Percentiles rank a stretch among this genome's conserved stretches.
Evolutionary conservation across 129 eudicot genomes (phyloP).

Genomic region (Flaveria trinervia): DNA sequence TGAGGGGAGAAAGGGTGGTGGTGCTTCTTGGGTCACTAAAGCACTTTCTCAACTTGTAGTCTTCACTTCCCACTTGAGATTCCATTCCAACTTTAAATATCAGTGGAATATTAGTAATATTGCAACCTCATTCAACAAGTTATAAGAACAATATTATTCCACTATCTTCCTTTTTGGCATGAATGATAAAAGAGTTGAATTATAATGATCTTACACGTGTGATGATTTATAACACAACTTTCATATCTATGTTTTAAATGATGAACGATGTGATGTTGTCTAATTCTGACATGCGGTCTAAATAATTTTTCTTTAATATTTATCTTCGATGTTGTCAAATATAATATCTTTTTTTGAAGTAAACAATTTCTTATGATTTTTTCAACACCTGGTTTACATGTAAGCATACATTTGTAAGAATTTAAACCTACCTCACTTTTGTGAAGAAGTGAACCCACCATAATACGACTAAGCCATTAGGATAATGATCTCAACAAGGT

Average conservation of each 20-base stretch:
- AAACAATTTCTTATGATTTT: not conserved
- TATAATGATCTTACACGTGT: not conserved
- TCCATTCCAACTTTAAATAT: conserved; percentile 21
- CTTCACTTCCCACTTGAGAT: conserved; percentile 30
- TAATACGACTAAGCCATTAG: too few relatives aligned
- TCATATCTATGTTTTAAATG: not conserved
- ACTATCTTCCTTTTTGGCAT: not conserved
- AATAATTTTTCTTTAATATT: not conserved
- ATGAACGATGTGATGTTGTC: not conserved
- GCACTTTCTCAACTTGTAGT: conserved; percentile 34
- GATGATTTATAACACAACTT: not conserved
- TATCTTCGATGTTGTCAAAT: not conserved
- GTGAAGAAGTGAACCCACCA: too few relatives aligned
- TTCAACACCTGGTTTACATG: too few relatives aligned
- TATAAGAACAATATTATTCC: not conserved
- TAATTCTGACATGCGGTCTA: not conserved
- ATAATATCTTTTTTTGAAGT: not conserved
- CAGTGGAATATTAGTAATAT: conserved; percentile 10
- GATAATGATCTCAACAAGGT: too few relatives aligned
- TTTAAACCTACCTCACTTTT: too few relatives aligned
- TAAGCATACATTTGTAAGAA: too few relatives aligned
- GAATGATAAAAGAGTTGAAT: not conserved
- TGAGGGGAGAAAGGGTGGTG: conserved; percentile 10
- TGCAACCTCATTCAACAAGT: not conserved
- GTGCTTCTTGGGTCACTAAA: conserved; percentile 40